Evolutionary conservation across 2,329 filamentous ascomycete species (phyloP).

Genomic region (Chaetomiaceae sp.): DNA sequence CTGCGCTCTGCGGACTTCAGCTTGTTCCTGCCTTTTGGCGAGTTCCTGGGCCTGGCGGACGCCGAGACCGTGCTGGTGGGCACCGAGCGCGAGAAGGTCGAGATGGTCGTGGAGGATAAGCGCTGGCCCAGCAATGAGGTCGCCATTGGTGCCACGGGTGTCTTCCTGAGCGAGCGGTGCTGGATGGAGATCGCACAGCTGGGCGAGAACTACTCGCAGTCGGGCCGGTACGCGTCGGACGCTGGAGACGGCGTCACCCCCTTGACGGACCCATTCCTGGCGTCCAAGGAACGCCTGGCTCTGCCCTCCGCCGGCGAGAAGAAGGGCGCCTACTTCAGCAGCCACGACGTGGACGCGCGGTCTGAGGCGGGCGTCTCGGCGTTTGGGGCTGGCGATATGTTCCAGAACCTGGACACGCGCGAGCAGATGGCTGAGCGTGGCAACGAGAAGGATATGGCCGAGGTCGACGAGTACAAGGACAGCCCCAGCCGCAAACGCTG

Average conservation of each 20-base stretch:
- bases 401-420: slow-evolving; percentile 89
- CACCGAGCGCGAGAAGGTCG: slow-evolving; percentile 84
- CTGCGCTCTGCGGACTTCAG: slow-evolving; percentile 92
- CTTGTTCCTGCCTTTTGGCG: slow-evolving; percentile 88
- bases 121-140: slow-evolving; percentile 91
- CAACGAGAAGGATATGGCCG: slow-evolving; percentile 81
- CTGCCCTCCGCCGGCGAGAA: slow-evolving; percentile 62
- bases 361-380: slow-evolving; percentile 92
- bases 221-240: slow-evolving; percentile 53
- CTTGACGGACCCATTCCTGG: slow-evolving; percentile 53
- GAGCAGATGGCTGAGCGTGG: slow-evolving; percentile 94
- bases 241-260: slow-evolving; percentile 57
- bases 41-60: slow-evolving; percentile 86
- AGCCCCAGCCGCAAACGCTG: slow-evolving; percentile 82
- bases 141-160: slow-evolving; percentile 80
- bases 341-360: slow-evolving; percentile 70
- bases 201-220: slow-evolving; percentile 52
- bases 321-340: slow-evolving; percentile 73
- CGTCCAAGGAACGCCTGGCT: slow-evolving; percentile 55
- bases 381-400: slow-evolving; percentile 92
- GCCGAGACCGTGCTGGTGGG: slow-evolving; percentile 80
- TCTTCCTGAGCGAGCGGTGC: slow-evolving; percentile 92
- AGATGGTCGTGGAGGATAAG: slow-evolving; percentile 85
- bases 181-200: slow-evolving; percentile 87
- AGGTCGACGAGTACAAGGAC: slow-evolving; percentile 77